These are phyloP conservation scores for Trichoderma sp. DNA, from an alignment of 2,329 filamentous ascomycete genomes.

Conservation along the genomic window DNA sequence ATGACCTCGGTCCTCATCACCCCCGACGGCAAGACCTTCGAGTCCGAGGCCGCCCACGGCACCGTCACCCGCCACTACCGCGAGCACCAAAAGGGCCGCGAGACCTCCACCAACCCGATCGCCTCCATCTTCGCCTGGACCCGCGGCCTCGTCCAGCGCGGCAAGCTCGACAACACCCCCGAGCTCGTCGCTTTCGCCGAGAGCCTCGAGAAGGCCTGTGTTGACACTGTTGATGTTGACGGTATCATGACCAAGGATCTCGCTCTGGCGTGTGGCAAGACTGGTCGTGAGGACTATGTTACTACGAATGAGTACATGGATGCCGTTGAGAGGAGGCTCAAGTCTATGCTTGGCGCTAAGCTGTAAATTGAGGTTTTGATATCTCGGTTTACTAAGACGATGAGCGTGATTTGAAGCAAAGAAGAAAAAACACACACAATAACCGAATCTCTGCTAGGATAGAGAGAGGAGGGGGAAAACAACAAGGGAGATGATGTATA, in stretches of 20 bases:
- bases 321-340: conserved; percentile 88
- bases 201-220: conserved; percentile 85
- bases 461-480: neutral
- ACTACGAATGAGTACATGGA: conserved; percentile 90
- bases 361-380: conserved; percentile 48
- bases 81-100: conserved; percentile 96
- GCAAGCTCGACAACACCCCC: conserved; percentile 88
- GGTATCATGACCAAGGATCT: conserved; percentile 99
- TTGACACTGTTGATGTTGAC: conserved; percentile 91
- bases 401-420: neutral
- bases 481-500: neutral
- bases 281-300: conserved; percentile 79
- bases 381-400: neutral
- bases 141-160: conserved; percentile 87
- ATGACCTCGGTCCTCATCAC: conserved; percentile 99
- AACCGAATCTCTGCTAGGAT: neutral
- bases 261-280: conserved; percentile 91
- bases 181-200: conserved; percentile 91
- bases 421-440: neutral
- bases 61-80: conserved; percentile 98
- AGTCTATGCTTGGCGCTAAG: conserved; percentile 67
- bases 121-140: conserved; percentile 99
- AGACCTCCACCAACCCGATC: conserved; percentile 98
- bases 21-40: conserved; percentile 94
- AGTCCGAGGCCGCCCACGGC: conserved; percentile 96